A percentile compares a stretch with the other conserved stretches of the same genome.
Conservation (phyloP, 2,329 filamentous ascomycete genomes). For the Beauveria caledonica region DNA sequence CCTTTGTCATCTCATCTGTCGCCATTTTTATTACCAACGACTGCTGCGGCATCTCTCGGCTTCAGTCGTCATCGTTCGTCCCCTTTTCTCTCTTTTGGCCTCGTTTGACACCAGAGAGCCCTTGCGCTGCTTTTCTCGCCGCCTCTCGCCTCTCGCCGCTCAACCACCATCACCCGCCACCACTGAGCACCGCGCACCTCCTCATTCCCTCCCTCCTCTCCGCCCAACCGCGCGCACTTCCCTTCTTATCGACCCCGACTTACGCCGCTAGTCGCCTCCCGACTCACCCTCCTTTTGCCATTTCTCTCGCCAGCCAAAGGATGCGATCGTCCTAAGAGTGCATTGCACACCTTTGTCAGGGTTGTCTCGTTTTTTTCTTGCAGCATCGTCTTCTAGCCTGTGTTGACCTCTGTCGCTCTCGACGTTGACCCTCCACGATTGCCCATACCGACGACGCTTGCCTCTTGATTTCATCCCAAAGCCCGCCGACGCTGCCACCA, state of each 20-base stretch:
- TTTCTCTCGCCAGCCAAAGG: neutral
- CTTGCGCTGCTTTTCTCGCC: neutral
- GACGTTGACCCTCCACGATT: neutral
- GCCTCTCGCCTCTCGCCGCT: neutral
- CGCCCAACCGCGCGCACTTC: neutral
- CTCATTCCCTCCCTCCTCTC: conserved; percentile 4
- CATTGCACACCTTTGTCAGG: neutral
- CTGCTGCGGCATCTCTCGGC: neutral
- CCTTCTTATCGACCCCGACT: neutral
- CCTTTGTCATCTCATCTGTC: neutral
- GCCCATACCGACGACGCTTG: neutral
- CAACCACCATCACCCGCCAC: neutral
- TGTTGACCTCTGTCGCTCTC: neutral
- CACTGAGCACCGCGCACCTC: neutral
- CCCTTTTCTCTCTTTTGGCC: neutral
- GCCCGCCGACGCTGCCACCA: neutral
- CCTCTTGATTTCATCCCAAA: neutral
- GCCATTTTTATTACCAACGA: neutral
- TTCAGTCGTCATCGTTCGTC: neutral
- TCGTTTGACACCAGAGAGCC: neutral
- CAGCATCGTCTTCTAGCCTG: neutral
- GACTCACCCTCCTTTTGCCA: neutral
- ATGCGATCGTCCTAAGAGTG: conserved; percentile 9
- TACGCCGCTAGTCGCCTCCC: neutral
- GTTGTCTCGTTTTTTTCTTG: neutral